Evolutionary conservation across 257 asterid genomes (phyloP), one percentile per base, ranked within the genome.

Genomic region (Solanum sejunctum): DNA sequence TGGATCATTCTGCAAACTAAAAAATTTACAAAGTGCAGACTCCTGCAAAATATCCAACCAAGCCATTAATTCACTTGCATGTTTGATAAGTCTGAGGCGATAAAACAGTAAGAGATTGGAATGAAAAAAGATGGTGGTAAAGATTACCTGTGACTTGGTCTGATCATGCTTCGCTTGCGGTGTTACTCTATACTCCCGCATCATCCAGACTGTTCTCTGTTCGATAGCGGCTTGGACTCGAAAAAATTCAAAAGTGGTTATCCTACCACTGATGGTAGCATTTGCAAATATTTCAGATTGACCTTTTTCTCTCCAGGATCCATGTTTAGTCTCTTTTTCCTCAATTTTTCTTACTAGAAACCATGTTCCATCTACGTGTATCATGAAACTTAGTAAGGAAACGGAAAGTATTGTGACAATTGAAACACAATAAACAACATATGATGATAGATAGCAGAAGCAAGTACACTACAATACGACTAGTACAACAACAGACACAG

Each of bases 301-400:
- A 26, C 87, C 93, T 84, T 85, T 92, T 75, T 86, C 86, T 85
- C 71, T 87, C 98, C 98, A 95, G 86, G 87, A 88, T 81, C 97
- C 97, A 51, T 58, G 28, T 28, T 39, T 82, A 1, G 88, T 88
- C 73, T 86, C 92, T 73, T 87, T 90, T 49, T 66, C 72, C 89
- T 81, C 91, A 16, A 84, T 72, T 77, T 91, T 64, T 56, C 18
- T 28, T 67, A 92, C 87, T 1, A 92, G 84, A 87, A 84, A 92
- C 97, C 97, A 91, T 77, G 91, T 55, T 72, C 89, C 94, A 49
- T 57, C 98, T 95, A 92, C 86, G 84, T 83, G 88, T 26, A 80
- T 77, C 87, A 12, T 82, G 75, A 28, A 54, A 18, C 26, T 45
- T 52, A 85, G 41, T 8, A 78, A 52, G 49, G 28, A 75, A 75